Conservation (phyloP, 768 basidiomycete genomes). For the Hirschioporus abietinus region DNA sequence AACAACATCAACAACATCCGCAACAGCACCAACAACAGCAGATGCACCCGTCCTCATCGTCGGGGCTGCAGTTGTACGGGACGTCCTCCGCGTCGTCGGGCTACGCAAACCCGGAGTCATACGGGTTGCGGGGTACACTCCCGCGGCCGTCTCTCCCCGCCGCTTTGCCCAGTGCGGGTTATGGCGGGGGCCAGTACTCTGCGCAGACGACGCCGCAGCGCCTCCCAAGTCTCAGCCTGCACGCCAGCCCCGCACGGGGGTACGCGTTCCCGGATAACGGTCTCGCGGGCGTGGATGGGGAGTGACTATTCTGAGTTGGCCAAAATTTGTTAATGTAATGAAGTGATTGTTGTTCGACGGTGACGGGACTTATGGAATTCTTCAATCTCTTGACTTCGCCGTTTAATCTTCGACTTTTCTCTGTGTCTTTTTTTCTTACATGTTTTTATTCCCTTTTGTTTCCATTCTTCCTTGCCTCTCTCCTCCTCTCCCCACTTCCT, state of each 20-base stretch:
- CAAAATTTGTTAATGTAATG: neutral
- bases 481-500: neutral
- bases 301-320: neutral
- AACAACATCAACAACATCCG: neutral
- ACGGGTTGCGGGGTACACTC: constrained; percentile 44
- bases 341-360: neutral
- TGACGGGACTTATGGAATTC: no score
- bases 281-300: neutral
- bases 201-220: constrained; percentile 4
- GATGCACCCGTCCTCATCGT: constrained; percentile 11
- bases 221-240: neutral
- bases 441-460: neutral
- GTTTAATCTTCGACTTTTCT: neutral
- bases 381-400: no score
- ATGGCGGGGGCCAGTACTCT: neutral
- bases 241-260: no score
- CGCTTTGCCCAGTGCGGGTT: neutral
- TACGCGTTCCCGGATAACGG: neutral
- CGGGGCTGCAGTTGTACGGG: constrained; percentile 56
- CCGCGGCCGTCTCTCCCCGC: constrained; percentile 52
- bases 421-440: neutral
- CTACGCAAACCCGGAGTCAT: neutral
- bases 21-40: neutral
- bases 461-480: neutral
- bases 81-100: neutral